A percentile compares a stretch with the other conserved stretches of the same genome.
phyloP scores from a whole-genome alignment of 768 basidiomycete genomes.

The Hericium erinaceus region DNA sequence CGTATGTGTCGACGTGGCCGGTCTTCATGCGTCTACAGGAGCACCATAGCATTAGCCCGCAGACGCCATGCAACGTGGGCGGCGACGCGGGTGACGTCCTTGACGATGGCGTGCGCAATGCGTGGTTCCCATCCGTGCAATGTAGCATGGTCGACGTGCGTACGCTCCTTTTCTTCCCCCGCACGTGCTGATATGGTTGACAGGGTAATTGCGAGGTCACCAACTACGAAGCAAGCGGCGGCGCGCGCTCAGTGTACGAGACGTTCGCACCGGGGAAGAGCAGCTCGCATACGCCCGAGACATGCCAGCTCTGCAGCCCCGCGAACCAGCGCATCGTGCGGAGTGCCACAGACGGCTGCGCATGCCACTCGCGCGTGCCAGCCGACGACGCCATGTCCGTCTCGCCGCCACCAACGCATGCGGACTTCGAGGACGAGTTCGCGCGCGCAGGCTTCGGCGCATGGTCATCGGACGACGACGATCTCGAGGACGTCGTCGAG shows the following conservation, averaged over 20 bases:
- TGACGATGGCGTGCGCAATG: constrained; percentile 32
- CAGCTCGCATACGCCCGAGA: constrained; percentile 34
- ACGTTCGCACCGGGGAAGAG: constrained; percentile 28
- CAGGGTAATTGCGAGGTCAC: constrained; percentile 2
- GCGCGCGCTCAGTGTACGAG: constrained; percentile 22
- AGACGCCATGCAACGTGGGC: constrained; percentile 20
- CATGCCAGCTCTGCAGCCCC: constrained; percentile 21
- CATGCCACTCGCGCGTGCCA: not conserved
- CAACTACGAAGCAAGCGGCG: not conserved
- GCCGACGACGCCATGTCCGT: not conserved
- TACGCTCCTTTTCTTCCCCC: not conserved
- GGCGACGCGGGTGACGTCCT: constrained; percentile 10
- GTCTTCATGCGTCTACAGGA: constrained; percentile 53
- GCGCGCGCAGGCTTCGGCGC: constrained; percentile 9
- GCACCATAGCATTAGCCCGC: constrained; percentile 38
- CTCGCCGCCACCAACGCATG: not conserved
- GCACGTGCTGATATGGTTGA: not conserved
- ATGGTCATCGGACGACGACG: constrained; percentile 14
- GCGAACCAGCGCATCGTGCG: constrained; percentile 6
- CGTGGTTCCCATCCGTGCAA: constrained; percentile 27
- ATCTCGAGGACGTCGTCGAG: constrained; percentile 16
- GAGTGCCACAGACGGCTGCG: not conserved
- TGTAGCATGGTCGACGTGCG: constrained; percentile 19
- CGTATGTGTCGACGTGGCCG: constrained; percentile 35
- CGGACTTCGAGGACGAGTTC: constrained; percentile 18